Conservation (phyloP, 2,329 filamentous ascomycete species). For the Plenodomus tracheiphilus region DNA sequence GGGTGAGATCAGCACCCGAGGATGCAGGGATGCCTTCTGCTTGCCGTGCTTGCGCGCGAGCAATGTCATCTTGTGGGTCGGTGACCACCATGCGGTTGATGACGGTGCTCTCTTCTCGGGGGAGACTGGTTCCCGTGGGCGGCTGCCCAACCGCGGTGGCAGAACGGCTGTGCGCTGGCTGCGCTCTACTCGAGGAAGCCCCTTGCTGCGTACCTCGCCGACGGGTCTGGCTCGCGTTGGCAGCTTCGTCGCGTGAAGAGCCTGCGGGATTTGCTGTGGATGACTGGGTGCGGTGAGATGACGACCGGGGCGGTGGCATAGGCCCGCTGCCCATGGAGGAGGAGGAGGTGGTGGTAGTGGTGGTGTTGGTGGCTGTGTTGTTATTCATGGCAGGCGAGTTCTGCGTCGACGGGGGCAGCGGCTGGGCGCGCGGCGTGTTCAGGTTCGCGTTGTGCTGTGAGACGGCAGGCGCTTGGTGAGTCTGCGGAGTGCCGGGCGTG, state of each 20-base stretch:
- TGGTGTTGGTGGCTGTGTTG: constrained; percentile 45
- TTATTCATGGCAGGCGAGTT: constrained; percentile 46
- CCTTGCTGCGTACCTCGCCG: constrained; percentile 51
- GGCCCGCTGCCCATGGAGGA: constrained; percentile 60
- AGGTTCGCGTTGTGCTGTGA: constrained; percentile 38
- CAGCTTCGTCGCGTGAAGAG: constrained; percentile 33
- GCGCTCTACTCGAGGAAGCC: constrained; percentile 32
- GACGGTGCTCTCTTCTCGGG: constrained; percentile 77
- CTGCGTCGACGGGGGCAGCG: constrained; percentile 47
- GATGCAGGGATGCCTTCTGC: constrained; percentile 59
- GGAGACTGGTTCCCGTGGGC: constrained; percentile 57
- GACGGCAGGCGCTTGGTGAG: constrained; percentile 39
- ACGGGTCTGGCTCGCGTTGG: constrained; percentile 45
- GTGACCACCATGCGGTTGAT: constrained; percentile 77
- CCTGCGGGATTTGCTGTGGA: constrained; percentile 12
- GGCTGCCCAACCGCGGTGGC: constrained; percentile 57
- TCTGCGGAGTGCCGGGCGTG: constrained; percentile 41
- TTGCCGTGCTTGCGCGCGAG: constrained; percentile 71
- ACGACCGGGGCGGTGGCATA: constrained; percentile 76
- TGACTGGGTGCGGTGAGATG: constrained; percentile 64
- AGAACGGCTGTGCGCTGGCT: constrained; percentile 50
- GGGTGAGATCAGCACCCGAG: constrained; percentile 49
- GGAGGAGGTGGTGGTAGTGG: constrained; percentile 62
- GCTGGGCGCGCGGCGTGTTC: constrained; percentile 50
- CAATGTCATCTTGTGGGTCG: constrained; percentile 73